A percentile compares a stretch with the other conserved stretches of the same genome.
phyloP scores from a whole-genome alignment of 2,329 filamentous ascomycete genomes.

The Botrytis medusae region DNA sequence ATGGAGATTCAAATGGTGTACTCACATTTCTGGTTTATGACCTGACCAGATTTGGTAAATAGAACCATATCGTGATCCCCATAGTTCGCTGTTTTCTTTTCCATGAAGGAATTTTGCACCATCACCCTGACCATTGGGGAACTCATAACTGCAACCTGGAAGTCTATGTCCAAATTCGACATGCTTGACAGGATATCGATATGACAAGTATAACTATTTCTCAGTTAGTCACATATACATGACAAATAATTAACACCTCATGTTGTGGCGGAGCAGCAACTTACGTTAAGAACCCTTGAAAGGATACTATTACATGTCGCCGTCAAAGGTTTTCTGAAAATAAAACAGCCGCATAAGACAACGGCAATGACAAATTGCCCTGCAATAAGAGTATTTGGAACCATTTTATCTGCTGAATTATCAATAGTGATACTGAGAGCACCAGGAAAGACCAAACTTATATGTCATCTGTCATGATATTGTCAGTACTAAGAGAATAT shows the following conservation, averaged over 20 bases:
- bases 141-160: slow-evolving; percentile 36
- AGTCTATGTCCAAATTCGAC: slow-evolving; percentile 20
- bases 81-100: slow-evolving; percentile 38
- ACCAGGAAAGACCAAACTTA: slow-evolving; percentile 6
- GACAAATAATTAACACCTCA: not conserved
- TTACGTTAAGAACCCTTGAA: slow-evolving; percentile 5
- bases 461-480: slow-evolving; percentile 3
- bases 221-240: not conserved
- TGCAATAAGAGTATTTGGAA: slow-evolving; percentile 10
- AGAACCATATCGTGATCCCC: slow-evolving; percentile 40
- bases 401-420: slow-evolving; percentile 15
- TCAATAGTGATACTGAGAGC: not conserved
- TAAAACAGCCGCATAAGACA: slow-evolving; percentile 4
- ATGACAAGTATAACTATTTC: slow-evolving; percentile 12
- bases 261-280: not conserved
- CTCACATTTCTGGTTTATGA: slow-evolving; percentile 44
- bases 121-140: slow-evolving; percentile 45
- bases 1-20: not conserved
- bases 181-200: slow-evolving; percentile 20
- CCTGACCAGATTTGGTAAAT: slow-evolving; percentile 46
- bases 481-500: slow-evolving; percentile 1
- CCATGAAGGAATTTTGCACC: slow-evolving; percentile 45
- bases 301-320: slow-evolving; percentile 1
- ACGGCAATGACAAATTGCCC: not conserved
- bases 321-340: slow-evolving; percentile 9